Conservation (phyloP, 169 alveolate genomes). For the Amoebophrya sp. region DNA sequence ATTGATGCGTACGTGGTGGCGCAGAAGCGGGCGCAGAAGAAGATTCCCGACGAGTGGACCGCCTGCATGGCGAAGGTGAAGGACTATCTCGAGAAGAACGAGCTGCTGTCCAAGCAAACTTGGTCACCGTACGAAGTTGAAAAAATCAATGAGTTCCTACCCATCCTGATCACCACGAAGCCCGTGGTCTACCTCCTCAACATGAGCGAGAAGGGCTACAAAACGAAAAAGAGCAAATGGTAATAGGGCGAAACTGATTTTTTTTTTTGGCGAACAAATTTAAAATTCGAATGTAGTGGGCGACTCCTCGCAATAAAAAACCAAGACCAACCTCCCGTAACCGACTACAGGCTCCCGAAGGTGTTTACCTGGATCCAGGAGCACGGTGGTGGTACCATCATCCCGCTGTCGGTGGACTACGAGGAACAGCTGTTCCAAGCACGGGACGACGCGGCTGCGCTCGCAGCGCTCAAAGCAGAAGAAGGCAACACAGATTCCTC, state of each 20-base stretch:
- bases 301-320: too few species aligned
- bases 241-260: neutral
- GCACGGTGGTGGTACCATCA: conserved; percentile 92
- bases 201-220: conserved; percentile 82
- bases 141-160: neutral
- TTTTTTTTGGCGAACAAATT: too few species aligned
- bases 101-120: neutral
- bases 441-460: conserved; percentile 56
- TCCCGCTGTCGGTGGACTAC: conserved; percentile 94
- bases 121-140: conserved; percentile 21
- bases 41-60: neutral
- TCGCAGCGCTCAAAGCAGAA: neutral
- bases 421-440: conserved; percentile 76
- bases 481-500: conserved; percentile 17
- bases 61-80: conserved; percentile 53
- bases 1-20: neutral
- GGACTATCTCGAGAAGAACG: conserved; percentile 75
- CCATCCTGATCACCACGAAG: conserved; percentile 78
- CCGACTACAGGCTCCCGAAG: conserved; percentile 63
- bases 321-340: too few species aligned
- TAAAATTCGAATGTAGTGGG: too few species aligned
- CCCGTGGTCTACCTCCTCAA: conserved; percentile 95
- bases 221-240: conserved; percentile 92
- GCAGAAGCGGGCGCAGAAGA: neutral
- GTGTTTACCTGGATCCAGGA: conserved; percentile 91